phyloP scores from a whole-genome alignment of 805 yeast species.

The Cephaloascus albidus region DNA sequence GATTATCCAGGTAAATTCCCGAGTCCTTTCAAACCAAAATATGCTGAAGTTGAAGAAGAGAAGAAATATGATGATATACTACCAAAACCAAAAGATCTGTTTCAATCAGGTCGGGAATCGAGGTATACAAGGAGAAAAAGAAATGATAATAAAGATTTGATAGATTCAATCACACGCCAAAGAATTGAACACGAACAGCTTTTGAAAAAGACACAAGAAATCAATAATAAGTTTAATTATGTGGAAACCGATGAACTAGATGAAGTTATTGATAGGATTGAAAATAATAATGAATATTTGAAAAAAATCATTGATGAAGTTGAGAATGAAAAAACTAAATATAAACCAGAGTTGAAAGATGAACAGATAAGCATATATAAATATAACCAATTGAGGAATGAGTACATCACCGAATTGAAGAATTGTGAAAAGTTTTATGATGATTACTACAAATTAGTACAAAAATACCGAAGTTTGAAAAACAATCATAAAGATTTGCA shows the following conservation, averaged over 20 bases:
- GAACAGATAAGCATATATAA: slow-evolving; percentile 1
- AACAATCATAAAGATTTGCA: not conserved
- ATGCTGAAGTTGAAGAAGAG: not conserved
- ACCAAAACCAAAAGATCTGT: not conserved
- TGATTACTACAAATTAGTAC: slow-evolving; percentile 17
- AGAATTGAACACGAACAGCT: not conserved
- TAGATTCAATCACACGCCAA: not conserved
- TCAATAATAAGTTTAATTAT: not conserved
- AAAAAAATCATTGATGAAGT: slow-evolving; percentile 9
- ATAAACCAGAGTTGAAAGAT: not conserved
- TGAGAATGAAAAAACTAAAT: not conserved
- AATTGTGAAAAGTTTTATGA: slow-evolving; percentile 16
- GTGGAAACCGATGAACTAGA: slow-evolving; percentile 1
- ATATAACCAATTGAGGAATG: slow-evolving; percentile 13
- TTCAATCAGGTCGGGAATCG: no score
- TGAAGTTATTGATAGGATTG: slow-evolving; percentile 4
- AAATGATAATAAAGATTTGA: not conserved
- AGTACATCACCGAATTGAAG: slow-evolving; percentile 16
- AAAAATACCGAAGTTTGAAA: slow-evolving; percentile 14
- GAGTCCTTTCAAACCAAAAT: not conserved
- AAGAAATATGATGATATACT: not conserved
- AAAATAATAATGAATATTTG: slow-evolving; percentile 9
- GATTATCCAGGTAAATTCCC: not conserved
- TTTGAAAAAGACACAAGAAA: not conserved
- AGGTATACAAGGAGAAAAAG: no score